Evolutionary conservation across 306 rosid genomes (phyloP).

Genomic region (Vachellia pachyceras): DNA sequence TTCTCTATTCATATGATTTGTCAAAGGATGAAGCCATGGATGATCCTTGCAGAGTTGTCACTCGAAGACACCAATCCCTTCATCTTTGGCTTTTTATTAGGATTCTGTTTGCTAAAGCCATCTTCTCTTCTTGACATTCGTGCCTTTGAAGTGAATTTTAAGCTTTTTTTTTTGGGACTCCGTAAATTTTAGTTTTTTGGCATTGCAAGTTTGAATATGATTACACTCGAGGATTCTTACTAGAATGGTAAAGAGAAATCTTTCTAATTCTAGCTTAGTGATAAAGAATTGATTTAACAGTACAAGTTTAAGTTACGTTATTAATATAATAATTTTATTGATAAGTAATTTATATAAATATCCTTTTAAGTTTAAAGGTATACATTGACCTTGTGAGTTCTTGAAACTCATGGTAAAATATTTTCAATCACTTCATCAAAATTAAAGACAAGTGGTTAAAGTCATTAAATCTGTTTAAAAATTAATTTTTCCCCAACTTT

Average conservation of each 20-base stretch:
- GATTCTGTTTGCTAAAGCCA: conserved; percentile 51
- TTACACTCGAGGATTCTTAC: not conserved
- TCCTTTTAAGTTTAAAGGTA: too few species aligned
- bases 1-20: not conserved
- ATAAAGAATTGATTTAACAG: too few species aligned
- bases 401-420: too few species aligned
- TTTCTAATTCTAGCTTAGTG: not conserved
- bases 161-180: not conserved
- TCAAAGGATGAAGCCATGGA: conserved; percentile 46
- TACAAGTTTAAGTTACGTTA: too few species aligned
- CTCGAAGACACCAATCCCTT: conserved; percentile 56
- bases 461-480: not conserved
- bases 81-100: conserved; percentile 56
- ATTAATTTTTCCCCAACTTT: too few species aligned
- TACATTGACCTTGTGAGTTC: too few species aligned
- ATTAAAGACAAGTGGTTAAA: too few species aligned
- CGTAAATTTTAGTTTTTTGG: too few species aligned
- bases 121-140: not conserved
- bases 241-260: not conserved
- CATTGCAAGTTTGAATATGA: too few species aligned
- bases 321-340: too few species aligned
- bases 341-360: too few species aligned
- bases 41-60: conserved; percentile 38
- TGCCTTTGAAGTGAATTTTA: not conserved
- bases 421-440: not conserved